These are phyloP conservation scores for Gillenia trifoliata DNA, from an alignment of 306 rosid genomes.

Conservation along the genomic window DNA sequence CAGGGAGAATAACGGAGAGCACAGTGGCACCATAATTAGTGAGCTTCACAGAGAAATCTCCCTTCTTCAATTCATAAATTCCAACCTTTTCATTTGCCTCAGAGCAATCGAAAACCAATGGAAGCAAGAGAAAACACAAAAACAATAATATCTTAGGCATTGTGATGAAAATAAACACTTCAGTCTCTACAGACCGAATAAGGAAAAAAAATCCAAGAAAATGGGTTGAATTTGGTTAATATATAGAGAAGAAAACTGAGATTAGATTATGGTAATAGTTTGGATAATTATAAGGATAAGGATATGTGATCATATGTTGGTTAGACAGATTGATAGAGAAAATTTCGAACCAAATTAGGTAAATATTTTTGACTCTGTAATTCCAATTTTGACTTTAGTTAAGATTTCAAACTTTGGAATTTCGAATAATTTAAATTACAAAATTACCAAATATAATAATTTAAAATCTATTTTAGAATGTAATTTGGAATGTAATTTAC, in stretches of 20 bases:
- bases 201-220: not conserved
- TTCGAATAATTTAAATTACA: not conserved
- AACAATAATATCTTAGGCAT: constrained; percentile 9
- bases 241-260: not conserved
- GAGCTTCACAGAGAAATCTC: constrained; percentile 26
- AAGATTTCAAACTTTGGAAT: not conserved
- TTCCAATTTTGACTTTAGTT: not conserved
- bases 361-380: too few relatives aligned
- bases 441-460: not conserved
- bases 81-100: constrained; percentile 13
- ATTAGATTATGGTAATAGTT: not conserved
- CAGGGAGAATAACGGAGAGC: constrained; percentile 32
- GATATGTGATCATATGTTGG: not conserved
- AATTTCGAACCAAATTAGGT: not conserved
- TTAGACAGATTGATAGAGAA: too few relatives aligned
- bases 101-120: not conserved
- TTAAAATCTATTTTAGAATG: not conserved
- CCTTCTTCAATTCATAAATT: constrained; percentile 26
- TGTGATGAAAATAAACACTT: not conserved
- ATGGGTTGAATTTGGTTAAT: not conserved
- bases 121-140: constrained; percentile 8
- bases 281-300: not conserved
- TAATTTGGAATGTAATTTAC: too few relatives aligned
- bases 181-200: not conserved
- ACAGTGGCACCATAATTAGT: constrained; percentile 37